Base-by-base conservation (phyloP, 768 basidiomycete genomes). In the Russula virescens region DNA sequence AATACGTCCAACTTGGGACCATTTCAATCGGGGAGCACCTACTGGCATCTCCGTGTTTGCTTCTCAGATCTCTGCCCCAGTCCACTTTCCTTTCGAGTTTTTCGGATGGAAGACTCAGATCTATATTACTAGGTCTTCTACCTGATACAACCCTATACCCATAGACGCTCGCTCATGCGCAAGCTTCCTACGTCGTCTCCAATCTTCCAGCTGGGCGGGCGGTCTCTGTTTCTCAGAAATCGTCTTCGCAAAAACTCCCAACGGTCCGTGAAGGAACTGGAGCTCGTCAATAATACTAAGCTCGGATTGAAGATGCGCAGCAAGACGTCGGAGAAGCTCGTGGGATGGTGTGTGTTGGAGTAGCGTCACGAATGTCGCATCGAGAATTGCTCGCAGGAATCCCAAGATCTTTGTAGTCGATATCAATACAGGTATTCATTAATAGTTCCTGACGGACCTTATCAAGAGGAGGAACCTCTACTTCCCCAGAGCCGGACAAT, bases 121-220 rank as follows among this genome's bases (percentile, higher is more conserved):
- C 52, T 75, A 88, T 62, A 89, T 71, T 38, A 80, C 74, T 66
- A 92, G 75, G 68, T 89, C 86, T 67, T 91, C 89, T 63, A 91
- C 69, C 72, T 83, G 84, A 73, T 91, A 91, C 66, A 84, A 68
- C 23, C 87, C 87, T 58, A 89, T 76, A 38, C 77, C 78, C 58
- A 83, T 75, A 34, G 75, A 77, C 21, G 78, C 77, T 62, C 79
- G 81, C 66, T 84, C 81, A 40, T 78, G 79, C n/a, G 76, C 77
- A 65, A 77, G 73, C 71, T 81, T 84, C 69, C 75, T 78, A 69
- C 83, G 66, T 60, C 68, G 56, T 51, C 73, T 63, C 74, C 73
- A 75, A 58, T 76, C 73, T 47, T 68, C 66, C 50, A 61, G 51
- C 11, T 63, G 54, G n/a, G 50, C 65, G 11, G 21, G 40, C 38